Conservation (phyloP, 208 protist genomes). For the Trypanosoma theileri region DNA sequence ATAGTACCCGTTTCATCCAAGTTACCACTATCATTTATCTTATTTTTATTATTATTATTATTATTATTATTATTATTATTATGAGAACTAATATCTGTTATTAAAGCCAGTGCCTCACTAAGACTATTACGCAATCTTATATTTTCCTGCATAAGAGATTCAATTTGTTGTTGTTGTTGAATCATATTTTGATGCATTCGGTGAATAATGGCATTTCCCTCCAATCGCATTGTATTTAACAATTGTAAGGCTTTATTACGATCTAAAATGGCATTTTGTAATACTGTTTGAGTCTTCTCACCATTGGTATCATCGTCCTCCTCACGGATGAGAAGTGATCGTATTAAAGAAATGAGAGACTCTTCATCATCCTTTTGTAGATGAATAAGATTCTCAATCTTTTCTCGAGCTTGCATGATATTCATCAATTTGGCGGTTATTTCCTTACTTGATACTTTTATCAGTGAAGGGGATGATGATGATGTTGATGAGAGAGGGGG, state of each 20-base stretch:
- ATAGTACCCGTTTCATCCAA: too few relatives aligned
- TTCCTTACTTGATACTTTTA: background rate
- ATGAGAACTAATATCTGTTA: too few relatives aligned
- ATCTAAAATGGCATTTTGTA: slow-evolving; percentile 40
- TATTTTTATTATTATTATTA: background rate
- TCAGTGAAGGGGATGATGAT: background rate
- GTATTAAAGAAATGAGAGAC: slow-evolving; percentile 10
- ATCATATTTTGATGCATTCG: slow-evolving; percentile 42
- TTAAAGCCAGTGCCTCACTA: too few relatives aligned
- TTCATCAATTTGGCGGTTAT: background rate
- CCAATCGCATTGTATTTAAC: slow-evolving; percentile 43
- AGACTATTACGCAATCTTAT: slow-evolving; percentile 15
- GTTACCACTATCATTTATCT: too few relatives aligned
- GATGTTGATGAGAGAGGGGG: too few relatives aligned
- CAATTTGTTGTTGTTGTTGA: slow-evolving; percentile 40
- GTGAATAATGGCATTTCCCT: slow-evolving; percentile 53
- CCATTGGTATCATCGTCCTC: background rate
- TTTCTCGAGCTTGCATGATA: slow-evolving; percentile 2
- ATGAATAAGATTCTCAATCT: slow-evolving; percentile 20
- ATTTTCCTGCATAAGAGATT: slow-evolving; percentile 39
- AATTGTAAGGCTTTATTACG: slow-evolving; percentile 44
- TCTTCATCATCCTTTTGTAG: slow-evolving; percentile 17
- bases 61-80: background rate
- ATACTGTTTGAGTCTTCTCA: background rate
- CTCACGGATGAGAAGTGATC: background rate